phyloP scores from a whole-genome alignment of 2,329 filamentous ascomycete species.

The Cladophialophora bantiana region DNA sequence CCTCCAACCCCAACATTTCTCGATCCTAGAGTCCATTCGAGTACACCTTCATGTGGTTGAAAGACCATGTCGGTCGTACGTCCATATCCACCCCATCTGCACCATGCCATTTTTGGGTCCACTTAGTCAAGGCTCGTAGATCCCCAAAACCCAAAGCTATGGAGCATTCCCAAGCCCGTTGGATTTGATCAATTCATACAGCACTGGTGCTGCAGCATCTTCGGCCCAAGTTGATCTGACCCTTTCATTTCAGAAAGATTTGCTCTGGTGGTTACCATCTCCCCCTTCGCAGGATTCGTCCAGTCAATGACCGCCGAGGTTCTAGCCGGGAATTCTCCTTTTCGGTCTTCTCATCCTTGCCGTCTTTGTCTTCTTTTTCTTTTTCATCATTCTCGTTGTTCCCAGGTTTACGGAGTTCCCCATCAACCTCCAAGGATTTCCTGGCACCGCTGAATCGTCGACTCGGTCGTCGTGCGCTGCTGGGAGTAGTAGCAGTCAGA shows the following conservation, averaged over 20 bases:
- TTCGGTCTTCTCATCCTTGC: conserved; percentile 25
- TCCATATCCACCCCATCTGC: no score
- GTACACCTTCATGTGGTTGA: no score
- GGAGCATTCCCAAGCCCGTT: background rate
- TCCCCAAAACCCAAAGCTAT: background rate
- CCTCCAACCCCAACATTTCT: no score
- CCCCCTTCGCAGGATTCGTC: conserved; percentile 25
- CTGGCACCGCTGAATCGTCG: conserved; percentile 29
- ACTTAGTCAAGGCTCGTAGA: no score
- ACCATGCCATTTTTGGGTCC: no score
- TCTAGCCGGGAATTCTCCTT: conserved; percentile 14
- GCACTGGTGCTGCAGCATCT: background rate
- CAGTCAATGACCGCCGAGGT: conserved; percentile 25
- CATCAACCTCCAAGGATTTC: conserved; percentile 29
- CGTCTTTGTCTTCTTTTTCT: conserved; percentile 22
- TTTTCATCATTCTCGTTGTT: conserved; percentile 12
- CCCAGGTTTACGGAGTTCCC: conserved; percentile 2
- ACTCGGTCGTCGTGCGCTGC: conserved; percentile 29
- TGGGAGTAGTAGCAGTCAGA: conserved; percentile 25
- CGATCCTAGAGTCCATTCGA: no score
- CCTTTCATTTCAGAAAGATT: background rate
- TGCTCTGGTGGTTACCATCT: conserved; percentile 9
- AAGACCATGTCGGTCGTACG: no score
- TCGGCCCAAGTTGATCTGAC: background rate
- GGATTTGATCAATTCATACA: background rate